Base-by-base conservation (phyloP, 2,329 filamentous ascomycete species). In the Diaporthe caulivora region DNA sequence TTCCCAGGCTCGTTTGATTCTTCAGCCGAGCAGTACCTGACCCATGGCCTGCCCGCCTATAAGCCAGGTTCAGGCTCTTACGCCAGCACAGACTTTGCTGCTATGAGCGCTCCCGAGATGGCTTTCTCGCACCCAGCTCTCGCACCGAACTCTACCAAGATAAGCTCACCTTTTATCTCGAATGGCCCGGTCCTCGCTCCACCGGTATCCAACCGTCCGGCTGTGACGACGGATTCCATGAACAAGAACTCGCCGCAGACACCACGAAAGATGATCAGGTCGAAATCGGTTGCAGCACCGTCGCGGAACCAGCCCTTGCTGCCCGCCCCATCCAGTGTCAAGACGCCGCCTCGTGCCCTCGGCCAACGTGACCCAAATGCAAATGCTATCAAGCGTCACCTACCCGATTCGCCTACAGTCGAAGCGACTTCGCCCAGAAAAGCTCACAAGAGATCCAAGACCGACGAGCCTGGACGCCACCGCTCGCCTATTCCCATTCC, bases 401-500 rank as follows among this genome's bases (percentile, higher is more conserved):
- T 64, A 13, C 74, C 74, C 29, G 74, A 75, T 26, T 75, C 74
- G 11, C 74, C 74, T 6, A 73, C 74, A 31, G 24, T 75, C 51
- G 74, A 75, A 40, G 42, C 70, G 18, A 71, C 71, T 11, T 75
- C 74, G 34, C 74, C 74, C 15, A 72, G 74, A 9, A 75, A 75
- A 44, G 74, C 74, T 10, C 58, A 69, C 26, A 75, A 69, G 62
- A 67, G 74, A 49, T 73, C 71, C 53, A 75, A 75, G 26, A 73
- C 70, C 17, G 74, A 75, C 26, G 74, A 75, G 55, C 71, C 74
- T 34, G 71, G 74, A 44, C 72, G 74, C 49, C 74, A 75, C 34
- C 74, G 74, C 29, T 62, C 72, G 5, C 47, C 67, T 24, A 9
- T 71, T 77, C 75, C 79, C 71, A 84, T 95, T 6, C 94, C 95